These are phyloP conservation scores for Pseudogymnoascus sp. DNA, from an alignment of 2,329 filamentous ascomycete species.

Conservation along the genomic window DNA sequence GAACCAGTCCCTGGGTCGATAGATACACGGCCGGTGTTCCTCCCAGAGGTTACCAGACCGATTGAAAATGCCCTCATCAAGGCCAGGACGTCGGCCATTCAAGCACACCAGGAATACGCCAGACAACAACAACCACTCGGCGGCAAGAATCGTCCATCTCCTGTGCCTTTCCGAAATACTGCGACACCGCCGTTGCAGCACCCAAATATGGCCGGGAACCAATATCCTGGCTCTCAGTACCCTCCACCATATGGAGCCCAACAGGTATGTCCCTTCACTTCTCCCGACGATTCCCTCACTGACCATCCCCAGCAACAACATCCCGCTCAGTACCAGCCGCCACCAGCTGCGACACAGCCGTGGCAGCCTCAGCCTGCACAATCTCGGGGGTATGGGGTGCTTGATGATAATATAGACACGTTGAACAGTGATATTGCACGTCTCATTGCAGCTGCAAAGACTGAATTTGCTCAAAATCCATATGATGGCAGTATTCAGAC, in stretches of 20 bases:
- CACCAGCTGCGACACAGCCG: conserved; percentile 31
- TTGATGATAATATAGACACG: conserved; percentile 58
- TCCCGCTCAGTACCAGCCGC: conserved; percentile 32
- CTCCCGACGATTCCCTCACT: not conserved
- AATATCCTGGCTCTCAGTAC: conserved; percentile 25
- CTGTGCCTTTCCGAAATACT: conserved; percentile 60
- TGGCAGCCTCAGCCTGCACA: conserved; percentile 26
- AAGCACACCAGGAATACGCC: conserved; percentile 49
- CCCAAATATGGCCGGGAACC: conserved; percentile 29
- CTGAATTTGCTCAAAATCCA: conserved; percentile 67
- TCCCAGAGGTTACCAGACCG: conserved; percentile 74
- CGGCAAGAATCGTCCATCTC: conserved; percentile 44
- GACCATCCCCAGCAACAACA: conserved; percentile 21
- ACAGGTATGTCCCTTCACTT: conserved; percentile 20
- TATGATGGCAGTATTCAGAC: conserved; percentile 69
- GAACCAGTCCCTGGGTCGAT: conserved; percentile 90
- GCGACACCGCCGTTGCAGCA: conserved; percentile 60
- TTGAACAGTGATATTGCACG: conserved; percentile 77
- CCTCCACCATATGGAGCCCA: conserved; percentile 22
- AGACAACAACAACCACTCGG: conserved; percentile 38
- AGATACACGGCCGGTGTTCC: conserved; percentile 87
- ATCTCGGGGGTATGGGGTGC: conserved; percentile 23
- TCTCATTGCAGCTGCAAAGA: conserved; percentile 65
- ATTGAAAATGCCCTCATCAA: conserved; percentile 94
- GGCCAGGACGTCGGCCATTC: conserved; percentile 54